These are phyloP conservation scores for Pestalotiopsis sp. DNA, from an alignment of 2,329 filamentous ascomycete genomes.

Conservation along the genomic window DNA sequence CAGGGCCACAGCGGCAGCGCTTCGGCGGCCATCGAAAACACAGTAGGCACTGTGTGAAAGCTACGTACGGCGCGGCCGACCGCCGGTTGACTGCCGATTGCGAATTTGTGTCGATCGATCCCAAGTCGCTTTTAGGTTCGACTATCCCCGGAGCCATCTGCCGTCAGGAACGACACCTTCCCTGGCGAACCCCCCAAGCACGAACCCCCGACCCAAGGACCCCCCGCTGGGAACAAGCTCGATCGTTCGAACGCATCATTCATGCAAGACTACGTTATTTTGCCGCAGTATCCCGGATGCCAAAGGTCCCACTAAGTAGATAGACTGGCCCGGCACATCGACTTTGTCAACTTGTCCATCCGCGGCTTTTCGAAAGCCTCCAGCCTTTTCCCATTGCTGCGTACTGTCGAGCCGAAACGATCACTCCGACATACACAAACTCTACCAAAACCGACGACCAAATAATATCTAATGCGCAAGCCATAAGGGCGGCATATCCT, in stretches of 20 bases:
- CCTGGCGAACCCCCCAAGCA: neutral
- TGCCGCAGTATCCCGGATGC: neutral
- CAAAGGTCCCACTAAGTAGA: neutral
- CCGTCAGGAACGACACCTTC: constrained; percentile 4
- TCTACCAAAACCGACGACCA: neutral
- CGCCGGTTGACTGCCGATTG: neutral
- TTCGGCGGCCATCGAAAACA: neutral
- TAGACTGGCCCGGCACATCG: neutral
- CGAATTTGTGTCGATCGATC: constrained; percentile 1
- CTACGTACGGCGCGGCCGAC: constrained; percentile 1
- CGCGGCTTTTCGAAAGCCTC: neutral
- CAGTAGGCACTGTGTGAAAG: neutral
- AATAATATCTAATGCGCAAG: constrained; percentile 9
- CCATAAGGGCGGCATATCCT: too few species aligned
- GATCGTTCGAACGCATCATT: constrained; percentile 5
- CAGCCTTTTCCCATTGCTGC: neutral
- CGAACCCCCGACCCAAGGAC: neutral
- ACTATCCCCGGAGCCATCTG: constrained; percentile 4
- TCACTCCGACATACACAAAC: neutral
- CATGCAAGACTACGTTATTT: constrained; percentile 3
- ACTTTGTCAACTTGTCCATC: neutral
- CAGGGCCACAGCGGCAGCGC: neutral
- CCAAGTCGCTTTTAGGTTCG: constrained; percentile 4
- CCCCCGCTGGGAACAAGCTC: neutral
- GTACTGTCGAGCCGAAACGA: neutral